phyloP scores from a whole-genome alignment of 257 asterid species.

The Solanum etuberosum region DNA sequence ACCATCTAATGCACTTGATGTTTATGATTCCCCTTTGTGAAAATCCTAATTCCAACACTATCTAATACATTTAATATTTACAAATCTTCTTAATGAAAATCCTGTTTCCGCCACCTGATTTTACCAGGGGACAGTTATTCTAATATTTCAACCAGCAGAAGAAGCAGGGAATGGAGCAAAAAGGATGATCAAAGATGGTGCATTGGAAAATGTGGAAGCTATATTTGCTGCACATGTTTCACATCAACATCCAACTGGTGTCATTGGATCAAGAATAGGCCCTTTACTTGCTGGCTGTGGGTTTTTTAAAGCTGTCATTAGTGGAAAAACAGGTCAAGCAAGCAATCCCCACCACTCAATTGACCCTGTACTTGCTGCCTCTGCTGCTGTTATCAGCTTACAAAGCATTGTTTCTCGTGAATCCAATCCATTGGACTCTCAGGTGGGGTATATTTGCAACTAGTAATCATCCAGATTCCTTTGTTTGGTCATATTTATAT shows the following conservation, averaged over 20 bases:
- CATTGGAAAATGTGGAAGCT: constrained; percentile 68
- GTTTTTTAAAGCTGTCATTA: constrained; percentile 64
- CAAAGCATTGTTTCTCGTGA: constrained; percentile 90
- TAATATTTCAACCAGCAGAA: constrained; percentile 91
- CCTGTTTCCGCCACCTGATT: not conserved
- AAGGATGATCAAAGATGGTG: constrained; percentile 70
- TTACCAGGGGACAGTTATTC: constrained; percentile 66
- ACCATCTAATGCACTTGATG: not conserved
- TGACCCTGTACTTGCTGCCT: constrained; percentile 71
- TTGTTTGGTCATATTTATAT: no score
- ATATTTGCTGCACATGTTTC: constrained; percentile 75
- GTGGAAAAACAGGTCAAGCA: constrained; percentile 8
- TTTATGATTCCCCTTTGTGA: not conserved
- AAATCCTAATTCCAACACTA: not conserved
- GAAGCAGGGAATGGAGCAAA: constrained; percentile 98
- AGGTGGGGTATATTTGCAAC: constrained; percentile 21
- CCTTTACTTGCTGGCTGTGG: constrained; percentile 92
- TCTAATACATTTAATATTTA: not conserved
- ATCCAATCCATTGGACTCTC: constrained; percentile 79
- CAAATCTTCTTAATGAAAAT: not conserved
- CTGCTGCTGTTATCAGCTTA: constrained; percentile 78
- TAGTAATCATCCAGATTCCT: not conserved
- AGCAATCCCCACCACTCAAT: constrained; percentile 26
- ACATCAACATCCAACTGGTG: constrained; percentile 50
- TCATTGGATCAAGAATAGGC: constrained; percentile 78